Conservation (phyloP, 768 basidiomycete genomes). For the Clavaria fumosa region DNA sequence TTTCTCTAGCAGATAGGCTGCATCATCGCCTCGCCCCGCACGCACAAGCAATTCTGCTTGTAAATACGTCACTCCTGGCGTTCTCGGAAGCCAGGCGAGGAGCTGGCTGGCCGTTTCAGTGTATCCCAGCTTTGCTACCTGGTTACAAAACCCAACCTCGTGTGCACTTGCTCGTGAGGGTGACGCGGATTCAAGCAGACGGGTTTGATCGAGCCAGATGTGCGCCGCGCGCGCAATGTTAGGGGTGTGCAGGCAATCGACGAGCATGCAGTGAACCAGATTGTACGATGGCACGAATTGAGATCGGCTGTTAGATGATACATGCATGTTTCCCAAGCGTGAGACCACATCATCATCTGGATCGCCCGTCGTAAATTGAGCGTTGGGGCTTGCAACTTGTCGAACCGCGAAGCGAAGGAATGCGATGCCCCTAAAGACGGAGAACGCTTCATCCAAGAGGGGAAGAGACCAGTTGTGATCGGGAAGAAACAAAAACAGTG, state of each 20-base stretch:
- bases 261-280: conserved; percentile 45
- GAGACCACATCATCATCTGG: conserved; percentile 47
- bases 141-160: conserved; percentile 63
- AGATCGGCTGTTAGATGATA: conserved; percentile 34
- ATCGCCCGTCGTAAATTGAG: conserved; percentile 36
- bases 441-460: conserved; percentile 57
- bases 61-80: conserved; percentile 63
- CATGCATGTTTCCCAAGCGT: conserved; percentile 61
- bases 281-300: conserved; percentile 40
- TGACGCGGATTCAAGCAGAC: conserved; percentile 51
- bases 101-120: conserved; percentile 44
- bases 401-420: conserved; percentile 48
- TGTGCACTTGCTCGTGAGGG: conserved; percentile 49
- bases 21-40: conserved; percentile 56
- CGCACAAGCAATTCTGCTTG: conserved; percentile 51
- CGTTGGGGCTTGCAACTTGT: too few relatives aligned
- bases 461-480: conserved; percentile 49
- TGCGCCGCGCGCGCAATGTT: conserved; percentile 49
- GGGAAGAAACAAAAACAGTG: conserved; percentile 54
- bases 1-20: conserved; percentile 54
- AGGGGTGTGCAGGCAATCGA: conserved; percentile 31
- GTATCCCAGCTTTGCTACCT: conserved; percentile 49
- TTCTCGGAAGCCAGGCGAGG: conserved; percentile 64
- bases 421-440: conserved; percentile 63
- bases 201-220: conserved; percentile 50